Evolutionary conservation across 2,329 filamentous ascomycete genomes (phyloP).

Genomic region (Aspergillus phoenicis): DNA sequence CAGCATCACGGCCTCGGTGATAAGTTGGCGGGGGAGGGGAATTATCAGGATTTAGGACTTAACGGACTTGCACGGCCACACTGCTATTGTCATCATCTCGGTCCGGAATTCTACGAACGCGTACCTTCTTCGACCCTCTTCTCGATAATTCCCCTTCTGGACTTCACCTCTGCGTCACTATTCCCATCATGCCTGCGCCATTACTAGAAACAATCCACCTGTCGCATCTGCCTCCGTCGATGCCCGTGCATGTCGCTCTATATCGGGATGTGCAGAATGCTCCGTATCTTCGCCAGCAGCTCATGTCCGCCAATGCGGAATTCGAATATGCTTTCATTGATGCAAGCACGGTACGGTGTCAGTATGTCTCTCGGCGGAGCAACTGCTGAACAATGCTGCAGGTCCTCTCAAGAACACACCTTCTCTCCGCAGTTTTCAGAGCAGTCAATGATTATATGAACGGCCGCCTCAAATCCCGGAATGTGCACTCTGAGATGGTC

Average conservation of each 20-base stretch:
- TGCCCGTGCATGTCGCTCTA: constrained; percentile 72
- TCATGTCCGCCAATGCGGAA: constrained; percentile 78
- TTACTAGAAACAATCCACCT: constrained; percentile 67
- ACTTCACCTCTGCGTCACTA: background rate
- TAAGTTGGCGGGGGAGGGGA: constrained; percentile 22
- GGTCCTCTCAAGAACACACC: constrained; percentile 72
- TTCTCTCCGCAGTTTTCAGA: constrained; percentile 74
- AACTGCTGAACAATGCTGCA: constrained; percentile 34
- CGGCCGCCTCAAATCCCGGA: constrained; percentile 71
- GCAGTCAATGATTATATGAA: constrained; percentile 69
- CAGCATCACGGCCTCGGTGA: constrained; percentile 17
- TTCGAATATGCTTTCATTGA: constrained; percentile 96
- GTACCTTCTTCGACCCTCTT: background rate
- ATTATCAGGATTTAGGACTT: constrained; percentile 3
- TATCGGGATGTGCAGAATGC: constrained; percentile 79
- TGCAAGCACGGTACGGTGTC: constrained; percentile 66
- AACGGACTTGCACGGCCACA: constrained; percentile 4
- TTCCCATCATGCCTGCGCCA: constrained; percentile 27
- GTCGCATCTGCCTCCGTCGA: constrained; percentile 70
- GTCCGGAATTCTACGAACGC: background rate
- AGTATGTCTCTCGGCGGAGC: background rate
- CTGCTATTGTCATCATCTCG: constrained; percentile 1
- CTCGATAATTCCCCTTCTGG: background rate
- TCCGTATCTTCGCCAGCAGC: constrained; percentile 74
- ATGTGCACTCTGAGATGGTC: constrained; percentile 87